Base-by-base conservation (phyloP, 2,329 filamentous ascomycete species). In the Nemania diffusa region DNA sequence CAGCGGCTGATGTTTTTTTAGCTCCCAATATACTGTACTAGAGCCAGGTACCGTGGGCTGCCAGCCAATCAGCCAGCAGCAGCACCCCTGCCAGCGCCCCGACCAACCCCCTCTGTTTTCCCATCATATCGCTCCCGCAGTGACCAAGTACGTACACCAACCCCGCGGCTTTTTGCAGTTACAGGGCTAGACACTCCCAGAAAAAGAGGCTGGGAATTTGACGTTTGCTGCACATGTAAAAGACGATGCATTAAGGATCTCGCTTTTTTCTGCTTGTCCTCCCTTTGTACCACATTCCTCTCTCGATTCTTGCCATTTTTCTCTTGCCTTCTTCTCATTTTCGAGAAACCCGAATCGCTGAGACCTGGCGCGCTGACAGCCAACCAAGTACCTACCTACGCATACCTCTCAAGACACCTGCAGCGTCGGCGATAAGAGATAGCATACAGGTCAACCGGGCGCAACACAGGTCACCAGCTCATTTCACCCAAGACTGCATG, bases 51-150 rank as follows among this genome's bases (percentile, higher is more conserved):
- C 63, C 40, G 50, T n/a, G 29, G 32, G 34, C 27, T 29, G 29
- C 48, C 46, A 50, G 44, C 66, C 66, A 62, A 65, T 62, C 58
- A 50, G 59, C 20, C 17, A 4, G 26, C 26, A 42, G 55, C 42
- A 42, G 62, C 22, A 64, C 64, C 72, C 69, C 70, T 74, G 72
- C 71, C 65, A 22, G 8, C 29, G 27, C 46, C 51, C 57, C 52
- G 52, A 70, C 73, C 73, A 74, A 69, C 71, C 74, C 71, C 74
- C 73, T 73, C 73, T 70, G 62, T 74, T 75, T 74, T 71, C 50
- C 27, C 53, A 24, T 53, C 57, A 50, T 69, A 62, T 60, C 57
- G 48, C 51, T 58, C 66, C 66, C 27, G 65, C 64, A 68, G 57
- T 64, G 62, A 59, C 62, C 7, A 17, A 56, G 52, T 51, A 51